phyloP scores from a whole-genome alignment of 2,329 filamentous ascomycete species.

The Cucurbitaria berberidis region DNA sequence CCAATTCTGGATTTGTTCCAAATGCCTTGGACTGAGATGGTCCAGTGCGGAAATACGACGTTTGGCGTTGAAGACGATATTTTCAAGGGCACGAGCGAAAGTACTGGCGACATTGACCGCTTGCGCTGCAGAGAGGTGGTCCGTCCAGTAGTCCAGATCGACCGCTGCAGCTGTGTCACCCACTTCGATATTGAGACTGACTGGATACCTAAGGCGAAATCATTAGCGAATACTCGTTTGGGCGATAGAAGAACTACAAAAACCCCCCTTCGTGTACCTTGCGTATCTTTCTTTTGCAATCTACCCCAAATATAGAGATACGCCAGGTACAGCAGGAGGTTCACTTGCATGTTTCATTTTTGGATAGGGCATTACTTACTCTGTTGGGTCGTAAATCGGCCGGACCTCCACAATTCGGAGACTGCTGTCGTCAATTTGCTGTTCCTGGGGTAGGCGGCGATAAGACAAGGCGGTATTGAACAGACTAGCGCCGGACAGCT shows the following conservation, averaged over 20 bases:
- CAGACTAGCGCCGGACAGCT: constrained; percentile 41
- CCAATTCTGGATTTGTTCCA: constrained; percentile 37
- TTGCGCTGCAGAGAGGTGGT: constrained; percentile 40
- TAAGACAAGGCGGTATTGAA: constrained; percentile 60
- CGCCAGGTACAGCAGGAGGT: neutral
- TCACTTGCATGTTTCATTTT: neutral
- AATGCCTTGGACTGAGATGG: constrained; percentile 47
- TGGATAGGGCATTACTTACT: constrained; percentile 24
- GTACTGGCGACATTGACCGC: constrained; percentile 42
- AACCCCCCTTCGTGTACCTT: neutral
- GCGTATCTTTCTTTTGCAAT: neutral
- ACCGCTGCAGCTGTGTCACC: constrained; percentile 45
- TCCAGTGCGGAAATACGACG: constrained; percentile 44
- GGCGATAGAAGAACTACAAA: neutral
- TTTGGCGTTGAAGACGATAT: constrained; percentile 47
- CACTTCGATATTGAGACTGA: constrained; percentile 58
- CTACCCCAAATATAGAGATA: neutral
- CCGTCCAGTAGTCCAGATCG: constrained; percentile 45
- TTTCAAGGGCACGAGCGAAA: constrained; percentile 38
- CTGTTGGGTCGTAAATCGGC: constrained; percentile 54
- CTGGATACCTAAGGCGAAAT: constrained; percentile 39
- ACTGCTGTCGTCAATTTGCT: constrained; percentile 23
- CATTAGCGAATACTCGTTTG: neutral
- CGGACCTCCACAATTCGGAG: constrained; percentile 49
- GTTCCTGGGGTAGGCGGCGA: constrained; percentile 48